phyloP scores from a whole-genome alignment of 2,329 filamentous ascomycete genomes.

The Xylariaceae sp. region DNA sequence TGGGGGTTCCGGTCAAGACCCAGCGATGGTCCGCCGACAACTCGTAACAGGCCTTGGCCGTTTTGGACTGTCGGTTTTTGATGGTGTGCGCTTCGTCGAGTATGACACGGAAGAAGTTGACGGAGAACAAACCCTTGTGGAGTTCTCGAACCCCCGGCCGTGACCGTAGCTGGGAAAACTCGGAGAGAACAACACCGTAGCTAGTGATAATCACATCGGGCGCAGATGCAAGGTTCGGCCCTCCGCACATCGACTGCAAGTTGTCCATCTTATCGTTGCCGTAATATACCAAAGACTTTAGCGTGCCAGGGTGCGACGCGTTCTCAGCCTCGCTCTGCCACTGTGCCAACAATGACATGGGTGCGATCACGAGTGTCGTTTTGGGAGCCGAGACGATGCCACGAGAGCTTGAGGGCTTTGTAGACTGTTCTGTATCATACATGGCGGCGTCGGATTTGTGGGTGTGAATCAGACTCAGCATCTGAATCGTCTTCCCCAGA shows the following conservation, averaged over 20 bases:
- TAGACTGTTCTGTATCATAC: slow-evolving; percentile 30
- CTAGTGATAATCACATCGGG: slow-evolving; percentile 92
- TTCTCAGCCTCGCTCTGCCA: slow-evolving; percentile 96
- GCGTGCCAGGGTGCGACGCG: slow-evolving; percentile 74
- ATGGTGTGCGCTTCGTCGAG: slow-evolving; percentile 94
- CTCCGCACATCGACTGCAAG: slow-evolving; percentile 71
- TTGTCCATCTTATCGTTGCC: slow-evolving; percentile 78
- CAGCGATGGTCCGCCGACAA: slow-evolving; percentile 80
- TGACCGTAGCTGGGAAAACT: slow-evolving; percentile 71
- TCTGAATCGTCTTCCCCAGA: slow-evolving; percentile 95
- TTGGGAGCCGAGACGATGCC: slow-evolving; percentile 66
- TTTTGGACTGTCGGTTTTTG: slow-evolving; percentile 87
- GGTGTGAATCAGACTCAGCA: slow-evolving; percentile 88
- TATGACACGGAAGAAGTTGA: slow-evolving; percentile 92
- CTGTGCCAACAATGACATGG: slow-evolving; percentile 92
- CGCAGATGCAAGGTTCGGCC: slow-evolving; percentile 65
- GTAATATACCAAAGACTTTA: slow-evolving; percentile 88
- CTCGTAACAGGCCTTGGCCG: slow-evolving; percentile 90
- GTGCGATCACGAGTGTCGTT: slow-evolving; percentile 92
- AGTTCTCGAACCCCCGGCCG: slow-evolving; percentile 59
- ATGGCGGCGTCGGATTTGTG: slow-evolving; percentile 58
- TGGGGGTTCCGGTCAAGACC: slow-evolving; percentile 91
- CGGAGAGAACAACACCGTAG: slow-evolving; percentile 86
- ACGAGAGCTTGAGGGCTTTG: slow-evolving; percentile 46
- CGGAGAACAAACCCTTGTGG: slow-evolving; percentile 75